These are phyloP conservation scores for Plasmodium yoelii DNA, from an alignment of 169 alveolate species.

Conservation along the genomic window DNA sequence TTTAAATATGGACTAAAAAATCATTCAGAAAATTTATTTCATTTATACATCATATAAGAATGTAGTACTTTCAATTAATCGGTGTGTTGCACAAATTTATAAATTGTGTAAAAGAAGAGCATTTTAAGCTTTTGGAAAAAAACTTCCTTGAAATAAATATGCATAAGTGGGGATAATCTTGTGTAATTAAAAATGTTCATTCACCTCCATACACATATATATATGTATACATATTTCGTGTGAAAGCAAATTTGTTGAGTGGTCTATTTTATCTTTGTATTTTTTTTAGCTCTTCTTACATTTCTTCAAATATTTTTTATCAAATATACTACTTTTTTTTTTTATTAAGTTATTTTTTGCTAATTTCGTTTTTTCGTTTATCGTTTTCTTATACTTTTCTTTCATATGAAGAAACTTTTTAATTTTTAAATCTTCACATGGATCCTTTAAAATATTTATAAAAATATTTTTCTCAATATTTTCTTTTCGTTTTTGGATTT, in stretches of 20 bases:
- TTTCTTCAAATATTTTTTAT: conserved; percentile 36
- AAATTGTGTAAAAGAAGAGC: no score
- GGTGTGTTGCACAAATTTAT: no score
- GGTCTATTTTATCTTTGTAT: neutral
- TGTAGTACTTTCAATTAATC: no score
- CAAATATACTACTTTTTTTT: conserved; percentile 66
- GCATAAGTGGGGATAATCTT: no score
- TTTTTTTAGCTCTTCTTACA: no score
- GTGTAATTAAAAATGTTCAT: neutral
- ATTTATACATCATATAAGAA: no score
- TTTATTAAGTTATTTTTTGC: conserved; percentile 31
- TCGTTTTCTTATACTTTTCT: conserved; percentile 21
- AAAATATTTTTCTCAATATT: conserved; percentile 47
- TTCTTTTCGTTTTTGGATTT: conserved; percentile 26
- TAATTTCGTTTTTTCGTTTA: conserved; percentile 14
- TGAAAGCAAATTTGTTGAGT: neutral
- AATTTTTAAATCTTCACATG: conserved; percentile 32
- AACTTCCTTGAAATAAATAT: no score
- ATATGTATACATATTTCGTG: neutral
- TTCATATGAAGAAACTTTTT: conserved; percentile 10
- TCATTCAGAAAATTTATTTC: no score
- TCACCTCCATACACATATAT: neutral
- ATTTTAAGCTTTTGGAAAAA: no score
- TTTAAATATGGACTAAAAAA: no score
- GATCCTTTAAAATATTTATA: conserved; percentile 38